Conservation (phyloP, 2,329 filamentous ascomycete species). For the Colletotrichum tanaceti region DNA sequence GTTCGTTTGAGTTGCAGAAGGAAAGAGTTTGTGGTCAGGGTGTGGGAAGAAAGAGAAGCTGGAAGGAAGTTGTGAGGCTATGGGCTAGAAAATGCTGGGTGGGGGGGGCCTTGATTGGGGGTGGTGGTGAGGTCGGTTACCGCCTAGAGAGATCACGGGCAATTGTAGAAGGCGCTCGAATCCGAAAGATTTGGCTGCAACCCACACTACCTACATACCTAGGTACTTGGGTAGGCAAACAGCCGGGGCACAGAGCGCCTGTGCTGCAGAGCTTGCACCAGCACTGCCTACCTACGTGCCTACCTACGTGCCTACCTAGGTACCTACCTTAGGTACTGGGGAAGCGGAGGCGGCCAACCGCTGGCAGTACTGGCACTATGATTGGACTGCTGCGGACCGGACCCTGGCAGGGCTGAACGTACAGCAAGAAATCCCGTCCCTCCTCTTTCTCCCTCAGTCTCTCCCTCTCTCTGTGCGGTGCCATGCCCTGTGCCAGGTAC, state of each 20-base stretch:
- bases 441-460: slow-evolving; percentile 13
- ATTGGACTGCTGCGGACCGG: slow-evolving; percentile 32
- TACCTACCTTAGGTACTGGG: neutral
- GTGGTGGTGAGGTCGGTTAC: slow-evolving; percentile 29
- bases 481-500: slow-evolving; percentile 19
- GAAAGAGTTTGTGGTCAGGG: slow-evolving; percentile 7
- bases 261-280: slow-evolving; percentile 1
- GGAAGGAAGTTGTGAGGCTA: slow-evolving; percentile 38
- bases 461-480: neutral
- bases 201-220: too few species aligned
- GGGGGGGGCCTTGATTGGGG: slow-evolving; percentile 18
- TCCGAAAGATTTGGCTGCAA: slow-evolving; percentile 37
- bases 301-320: too few species aligned
- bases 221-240: slow-evolving; percentile 9
- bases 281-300: too few species aligned
- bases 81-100: slow-evolving; percentile 36
- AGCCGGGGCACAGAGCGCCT: slow-evolving; percentile 17
- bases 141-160: slow-evolving; percentile 39
- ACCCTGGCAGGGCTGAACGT: slow-evolving; percentile 41
- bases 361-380: neutral
- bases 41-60: slow-evolving; percentile 23
- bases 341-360: slow-evolving; percentile 1
- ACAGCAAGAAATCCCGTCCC: slow-evolving; percentile 10
- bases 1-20: slow-evolving; percentile 16
- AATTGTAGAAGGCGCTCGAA: slow-evolving; percentile 41